Conservation (phyloP, 2,329 filamentous ascomycete species). For the Aspergillus japonicus region DNA sequence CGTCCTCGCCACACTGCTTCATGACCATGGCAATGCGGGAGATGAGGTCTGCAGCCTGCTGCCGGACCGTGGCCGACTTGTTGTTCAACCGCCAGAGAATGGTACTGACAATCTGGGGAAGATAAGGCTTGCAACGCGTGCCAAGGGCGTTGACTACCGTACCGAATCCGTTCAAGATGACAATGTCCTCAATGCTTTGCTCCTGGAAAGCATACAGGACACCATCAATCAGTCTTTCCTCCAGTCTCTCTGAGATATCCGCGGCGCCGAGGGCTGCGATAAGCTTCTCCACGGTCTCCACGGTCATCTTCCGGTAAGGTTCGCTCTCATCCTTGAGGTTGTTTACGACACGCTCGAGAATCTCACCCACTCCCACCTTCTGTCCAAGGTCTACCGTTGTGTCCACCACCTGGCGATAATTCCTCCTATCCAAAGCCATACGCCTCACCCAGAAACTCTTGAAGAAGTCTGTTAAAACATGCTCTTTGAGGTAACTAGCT, state of each 20-base stretch:
- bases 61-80: constrained; percentile 92
- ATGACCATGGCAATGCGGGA: constrained; percentile 97
- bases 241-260: constrained; percentile 86
- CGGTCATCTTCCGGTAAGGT: constrained; percentile 97
- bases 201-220: constrained; percentile 97
- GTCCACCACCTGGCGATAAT: constrained; percentile 96
- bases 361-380: constrained; percentile 96
- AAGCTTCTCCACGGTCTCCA: constrained; percentile 96
- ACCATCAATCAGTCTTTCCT: constrained; percentile 92
- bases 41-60: constrained; percentile 94
- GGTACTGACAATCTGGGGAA: constrained; percentile 94
- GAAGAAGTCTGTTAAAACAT: constrained; percentile 94
- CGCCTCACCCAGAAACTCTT: constrained; percentile 97
- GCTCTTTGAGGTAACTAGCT: constrained; percentile 89
- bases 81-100: constrained; percentile 97
- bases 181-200: constrained; percentile 91
- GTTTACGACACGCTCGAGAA: constrained; percentile 85
- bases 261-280: constrained; percentile 90
- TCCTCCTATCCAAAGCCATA: constrained; percentile 96
- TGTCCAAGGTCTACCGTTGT: constrained; percentile 96
- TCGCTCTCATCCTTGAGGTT: constrained; percentile 98
- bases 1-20: constrained; percentile 97
- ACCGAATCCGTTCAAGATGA: constrained; percentile 96
- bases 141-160: constrained; percentile 95
- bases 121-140: constrained; percentile 89